Evolutionary conservation across 306 rosid species (phyloP), one percentile per base, ranked within the genome.

Genomic region (Echinosophora koreensis): DNA sequence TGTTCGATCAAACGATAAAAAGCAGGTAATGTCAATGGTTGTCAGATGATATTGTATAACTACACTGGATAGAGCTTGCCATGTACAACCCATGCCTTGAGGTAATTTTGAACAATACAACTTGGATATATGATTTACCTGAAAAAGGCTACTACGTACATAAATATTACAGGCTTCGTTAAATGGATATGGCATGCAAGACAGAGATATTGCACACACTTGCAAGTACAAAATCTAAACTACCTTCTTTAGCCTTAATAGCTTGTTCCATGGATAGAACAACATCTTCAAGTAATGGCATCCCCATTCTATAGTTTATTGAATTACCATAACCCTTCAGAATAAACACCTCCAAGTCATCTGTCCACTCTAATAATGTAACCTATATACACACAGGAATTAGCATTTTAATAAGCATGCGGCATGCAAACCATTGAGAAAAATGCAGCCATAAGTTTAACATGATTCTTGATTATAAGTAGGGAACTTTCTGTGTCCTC

Each of bases 301-400:
- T 66, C 77, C 98, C 98, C 98, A 93, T 91, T 81, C 87, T 85
- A 65, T 89, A 93, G 81, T 91, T 93, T 74, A 93, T 2, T 63
- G 97, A 85, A 7, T 93, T 86, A 18, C 98, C 98, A 88, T 93
- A 93, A 34, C 98, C 98, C 85, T 93, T 93, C 80, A 93, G 84
- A 71, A 91, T 84, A 83, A 72, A 93, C 66, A 14, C 66, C 85
- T 91, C 97, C 85, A 93, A 79, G 54, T 93, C 98, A 84, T 93
- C 97, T 66, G 96, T 77, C 98, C 98, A 93, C 86, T 93, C 98
- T 79, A 93, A 81, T 86, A 89, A 83, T 65, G 76, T 73, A 72
- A 93, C 84, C 98, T 93, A 77, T 46, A 39, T 58, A 76, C 44
- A 64, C 12, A 39, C 0, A n/a, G 54, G 57, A 76, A 16, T 37